phyloP scores from a whole-genome alignment of 2,329 filamentous ascomycete genomes.

The Microdochium bolleyi region DNA sequence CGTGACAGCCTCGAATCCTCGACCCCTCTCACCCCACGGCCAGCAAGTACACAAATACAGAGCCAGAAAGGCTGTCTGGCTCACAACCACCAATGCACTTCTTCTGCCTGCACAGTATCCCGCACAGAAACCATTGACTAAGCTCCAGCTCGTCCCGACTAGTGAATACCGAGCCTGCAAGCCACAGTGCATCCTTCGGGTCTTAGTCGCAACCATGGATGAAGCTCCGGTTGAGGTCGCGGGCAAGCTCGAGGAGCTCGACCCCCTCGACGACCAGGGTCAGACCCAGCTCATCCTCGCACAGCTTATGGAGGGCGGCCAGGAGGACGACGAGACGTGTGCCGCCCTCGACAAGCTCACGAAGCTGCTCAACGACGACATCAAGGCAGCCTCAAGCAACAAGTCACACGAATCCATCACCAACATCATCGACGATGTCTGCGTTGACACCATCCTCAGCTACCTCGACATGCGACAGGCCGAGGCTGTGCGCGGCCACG shows the following conservation, averaged over 20 bases:
- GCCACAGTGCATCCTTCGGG: background rate
- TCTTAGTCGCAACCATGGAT: slow-evolving; percentile 13
- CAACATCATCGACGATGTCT: slow-evolving; percentile 61
- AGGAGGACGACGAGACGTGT: slow-evolving; percentile 69
- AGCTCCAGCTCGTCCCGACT: background rate
- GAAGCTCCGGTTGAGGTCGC: slow-evolving; percentile 14
- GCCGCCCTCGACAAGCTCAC: slow-evolving; percentile 50
- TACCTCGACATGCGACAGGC: slow-evolving; percentile 80
- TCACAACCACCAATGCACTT: too few relatives aligned
- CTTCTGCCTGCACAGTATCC: too few relatives aligned
- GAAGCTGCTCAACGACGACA: slow-evolving; percentile 50
- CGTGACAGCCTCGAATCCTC: too few relatives aligned
- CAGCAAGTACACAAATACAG: too few relatives aligned
- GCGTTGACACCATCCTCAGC: slow-evolving; percentile 76
- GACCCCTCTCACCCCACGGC: too few relatives aligned
- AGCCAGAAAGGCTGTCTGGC: too few relatives aligned
- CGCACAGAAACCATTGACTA: too few relatives aligned
- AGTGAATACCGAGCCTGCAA: background rate
- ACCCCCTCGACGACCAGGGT: slow-evolving; percentile 30
- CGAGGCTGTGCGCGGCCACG: slow-evolving; percentile 67
- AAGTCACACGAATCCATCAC: slow-evolving; percentile 40
- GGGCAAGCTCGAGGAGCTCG: slow-evolving; percentile 16
- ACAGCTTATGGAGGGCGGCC: slow-evolving; percentile 81
- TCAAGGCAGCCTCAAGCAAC: slow-evolving; percentile 30
- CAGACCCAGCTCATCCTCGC: slow-evolving; percentile 74